Conservation (phyloP, 2,329 filamentous ascomycete species). For the Botryotinia globosa region DNA sequence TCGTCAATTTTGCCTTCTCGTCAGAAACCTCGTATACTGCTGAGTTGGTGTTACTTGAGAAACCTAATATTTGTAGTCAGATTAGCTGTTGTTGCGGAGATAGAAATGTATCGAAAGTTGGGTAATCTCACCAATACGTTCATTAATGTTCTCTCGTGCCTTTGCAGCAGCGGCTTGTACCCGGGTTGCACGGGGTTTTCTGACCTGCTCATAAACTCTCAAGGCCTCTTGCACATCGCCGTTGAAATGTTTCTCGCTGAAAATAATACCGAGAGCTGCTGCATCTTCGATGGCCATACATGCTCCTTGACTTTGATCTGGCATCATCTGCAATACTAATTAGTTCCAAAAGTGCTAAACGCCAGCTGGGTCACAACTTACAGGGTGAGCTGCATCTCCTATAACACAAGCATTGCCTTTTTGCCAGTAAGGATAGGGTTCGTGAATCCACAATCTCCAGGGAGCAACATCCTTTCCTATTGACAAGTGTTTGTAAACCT, state of each 20-base stretch:
- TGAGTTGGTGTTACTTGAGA: slow-evolving; percentile 57
- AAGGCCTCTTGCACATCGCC: slow-evolving; percentile 50
- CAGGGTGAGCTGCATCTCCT: slow-evolving; percentile 64
- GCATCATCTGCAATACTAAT: slow-evolving; percentile 52
- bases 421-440: slow-evolving; percentile 57
- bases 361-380: neutral
- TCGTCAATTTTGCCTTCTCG: slow-evolving; percentile 58
- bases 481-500: slow-evolving; percentile 55
- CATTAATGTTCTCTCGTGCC: slow-evolving; percentile 60
- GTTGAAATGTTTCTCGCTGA: slow-evolving; percentile 41
- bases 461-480: slow-evolving; percentile 63
- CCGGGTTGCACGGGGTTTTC: slow-evolving; percentile 53
- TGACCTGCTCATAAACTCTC: slow-evolving; percentile 50
- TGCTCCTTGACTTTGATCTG: slow-evolving; percentile 62
- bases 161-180: slow-evolving; percentile 57
- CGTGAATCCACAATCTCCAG: slow-evolving; percentile 64
- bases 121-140: slow-evolving; percentile 57
- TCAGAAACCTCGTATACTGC: slow-evolving; percentile 60
- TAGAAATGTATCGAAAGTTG: neutral
- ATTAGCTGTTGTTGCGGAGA: neutral
- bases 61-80: slow-evolving; percentile 45
- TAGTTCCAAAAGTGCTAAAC: neutral
- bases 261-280: slow-evolving; percentile 41
- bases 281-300: slow-evolving; percentile 45
- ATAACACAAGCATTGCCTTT: slow-evolving; percentile 54